These are phyloP conservation scores for Casuarina glauca DNA, from an alignment of 306 rosid genomes.

Conservation along the genomic window DNA sequence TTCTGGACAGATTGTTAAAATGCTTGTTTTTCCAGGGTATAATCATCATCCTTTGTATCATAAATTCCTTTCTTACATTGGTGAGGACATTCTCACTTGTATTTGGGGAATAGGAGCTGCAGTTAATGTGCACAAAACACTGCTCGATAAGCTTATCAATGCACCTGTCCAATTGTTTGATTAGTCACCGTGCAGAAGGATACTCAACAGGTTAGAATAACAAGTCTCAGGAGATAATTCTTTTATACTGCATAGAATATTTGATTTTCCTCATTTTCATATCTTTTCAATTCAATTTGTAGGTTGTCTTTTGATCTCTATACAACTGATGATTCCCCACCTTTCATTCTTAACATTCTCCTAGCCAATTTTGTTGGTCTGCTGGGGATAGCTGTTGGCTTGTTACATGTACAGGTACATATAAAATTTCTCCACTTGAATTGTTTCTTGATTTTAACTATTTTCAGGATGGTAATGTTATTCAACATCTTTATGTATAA, in stretches of 20 bases:
- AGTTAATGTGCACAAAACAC: slow-evolving; percentile 68
- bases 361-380: slow-evolving; percentile 77
- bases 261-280: not conserved
- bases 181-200: slow-evolving; percentile 87
- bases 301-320: slow-evolving; percentile 95
- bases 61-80: slow-evolving; percentile 84
- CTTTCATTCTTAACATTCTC: slow-evolving; percentile 91
- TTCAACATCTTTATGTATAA: no score
- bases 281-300: slow-evolving; percentile 29
- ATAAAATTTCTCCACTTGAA: slow-evolving; percentile 51
- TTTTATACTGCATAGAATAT: not conserved
- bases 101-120: slow-evolving; percentile 93
- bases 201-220: no score
- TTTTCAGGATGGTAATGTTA: no score
- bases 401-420: no score
- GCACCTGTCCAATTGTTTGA: slow-evolving; percentile 87
- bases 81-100: slow-evolving; percentile 67
- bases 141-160: slow-evolving; percentile 65
- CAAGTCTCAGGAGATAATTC: not conserved
- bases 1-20: not conserved
- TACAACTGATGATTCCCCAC: slow-evolving; percentile 93
- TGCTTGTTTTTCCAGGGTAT: slow-evolving; percentile 54
- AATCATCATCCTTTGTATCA: slow-evolving; percentile 68
- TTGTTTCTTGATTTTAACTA: no score
- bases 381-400: no score